Conservation (phyloP, 805 yeast genomes). For the Spathaspora gorwiae region DNA sequence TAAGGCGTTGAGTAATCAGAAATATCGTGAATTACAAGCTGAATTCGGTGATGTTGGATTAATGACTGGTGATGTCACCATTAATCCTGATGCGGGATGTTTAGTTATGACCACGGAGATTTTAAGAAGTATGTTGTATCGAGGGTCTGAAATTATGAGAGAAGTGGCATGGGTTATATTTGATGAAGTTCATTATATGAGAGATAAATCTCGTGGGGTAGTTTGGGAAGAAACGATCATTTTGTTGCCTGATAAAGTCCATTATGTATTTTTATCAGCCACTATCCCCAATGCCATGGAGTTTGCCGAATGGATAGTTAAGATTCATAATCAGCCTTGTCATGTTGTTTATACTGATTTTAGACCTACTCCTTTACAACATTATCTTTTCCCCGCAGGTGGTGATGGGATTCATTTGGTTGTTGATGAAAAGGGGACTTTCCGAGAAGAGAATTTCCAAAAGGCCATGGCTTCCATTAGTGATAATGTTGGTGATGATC, state of each 20-base stretch:
- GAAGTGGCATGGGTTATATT: conserved; percentile 99
- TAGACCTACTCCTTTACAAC: conserved; percentile 98
- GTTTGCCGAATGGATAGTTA: conserved; percentile 97
- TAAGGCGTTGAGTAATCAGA: conserved; percentile 91
- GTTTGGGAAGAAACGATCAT: conserved; percentile 99
- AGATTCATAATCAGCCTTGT: conserved; percentile 93
- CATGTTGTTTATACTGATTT: conserved; percentile 98
- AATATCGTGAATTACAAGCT: conserved; percentile 84
- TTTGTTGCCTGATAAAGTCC: conserved; percentile 91
- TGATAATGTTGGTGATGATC: conserved; percentile 80
- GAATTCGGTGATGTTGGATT: conserved; percentile 96
- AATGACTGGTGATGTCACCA: conserved; percentile 99
- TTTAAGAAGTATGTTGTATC: conserved; percentile 90
- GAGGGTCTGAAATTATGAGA: conserved; percentile 97
- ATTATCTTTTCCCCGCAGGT: conserved; percentile 95
- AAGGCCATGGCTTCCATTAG: conserved; percentile 95
- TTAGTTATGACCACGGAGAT: conserved; percentile 98
- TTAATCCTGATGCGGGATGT: conserved; percentile 97
- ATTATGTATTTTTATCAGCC: conserved; percentile 88
- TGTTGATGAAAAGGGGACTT: conserved; percentile 93
- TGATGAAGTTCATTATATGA: conserved; percentile 98
- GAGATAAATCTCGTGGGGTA: conserved; percentile 97
- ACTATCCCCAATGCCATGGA: conserved; percentile 98
- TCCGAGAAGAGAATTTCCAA: conserved; percentile 96
- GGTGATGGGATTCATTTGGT: conserved; percentile 97